Base-by-base conservation (phyloP, 164 flowering plant genomes). In the Nymphaea colorata region DNA sequence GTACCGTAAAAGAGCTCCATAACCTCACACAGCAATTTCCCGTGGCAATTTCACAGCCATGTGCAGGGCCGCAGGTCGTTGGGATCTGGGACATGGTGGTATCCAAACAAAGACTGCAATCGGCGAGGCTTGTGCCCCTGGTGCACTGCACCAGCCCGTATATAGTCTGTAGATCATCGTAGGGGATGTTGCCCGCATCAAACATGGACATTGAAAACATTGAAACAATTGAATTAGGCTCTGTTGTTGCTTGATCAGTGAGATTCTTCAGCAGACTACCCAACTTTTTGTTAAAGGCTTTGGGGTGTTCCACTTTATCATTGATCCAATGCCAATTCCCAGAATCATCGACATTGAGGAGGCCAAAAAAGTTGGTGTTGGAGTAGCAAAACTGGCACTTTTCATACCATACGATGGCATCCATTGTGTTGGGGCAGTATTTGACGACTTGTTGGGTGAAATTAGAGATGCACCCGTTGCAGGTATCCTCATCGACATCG, bases 311-410 rank as follows among this genome's bases (percentile, higher is more conserved):
- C 18, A n/a, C 57, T 14, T 44, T 42, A 8, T n/a, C n/a, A n/a
- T 36, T 5, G 4, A 2, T 41, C 44, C 47, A 44, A 7, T 44
- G 11, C 5, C n/a, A 3, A 66, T 44, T 17, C 41, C 42, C 11
- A n/a, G 3, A 0, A 6, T 16, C 6, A 4, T 16, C 17, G 25
- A 12, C 36, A 1, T 43, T 42, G 2, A 16, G 2, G 14, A 15
- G n/a, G 2, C 18, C 55, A 12, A 70, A 43, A 64, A 59, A 65
- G 11, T 44, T 18, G 7, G 4, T 4, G 51, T 61, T 51, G 11
- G 69, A 17, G 69, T 71, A 71, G 43, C 73, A 44, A 7, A 71
- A 17, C 11, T 60, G n/a, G 60, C 73, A 71, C 3, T 59, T 42
- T 41, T 71, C 69, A 51, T 60, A 66, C 73, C 73, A 71, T 12